Evolutionary conservation across 208 protist genomes (phyloP).

Genomic region (Trypanosomatidae sp.): DNA sequence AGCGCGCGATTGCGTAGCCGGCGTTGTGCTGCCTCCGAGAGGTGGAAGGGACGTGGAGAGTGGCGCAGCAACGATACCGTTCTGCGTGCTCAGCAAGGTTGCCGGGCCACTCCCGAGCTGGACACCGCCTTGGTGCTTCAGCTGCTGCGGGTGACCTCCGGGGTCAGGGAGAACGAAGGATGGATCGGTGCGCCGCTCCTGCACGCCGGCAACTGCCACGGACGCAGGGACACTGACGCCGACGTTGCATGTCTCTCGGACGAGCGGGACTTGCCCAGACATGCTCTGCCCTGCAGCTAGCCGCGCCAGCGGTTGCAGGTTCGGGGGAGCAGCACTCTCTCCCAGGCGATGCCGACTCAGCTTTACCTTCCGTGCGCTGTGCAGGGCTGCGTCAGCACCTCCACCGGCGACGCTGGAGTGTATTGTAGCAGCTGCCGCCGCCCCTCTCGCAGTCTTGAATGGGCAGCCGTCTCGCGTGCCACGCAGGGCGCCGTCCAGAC

Average conservation of each 20-base stretch:
- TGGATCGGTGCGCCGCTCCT: neutral
- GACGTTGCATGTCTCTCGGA: neutral
- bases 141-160: neutral
- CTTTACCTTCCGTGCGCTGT: neutral
- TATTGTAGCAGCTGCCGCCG: neutral
- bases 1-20: neutral
- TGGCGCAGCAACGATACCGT: neutral
- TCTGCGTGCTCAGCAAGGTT: neutral
- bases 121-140: neutral
- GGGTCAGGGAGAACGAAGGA: neutral
- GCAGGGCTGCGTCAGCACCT: neutral
- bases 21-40: neutral
- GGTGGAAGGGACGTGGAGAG: neutral
- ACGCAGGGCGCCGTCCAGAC: slow-evolving; percentile 4
- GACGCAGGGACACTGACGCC: neutral
- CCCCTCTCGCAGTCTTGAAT: neutral
- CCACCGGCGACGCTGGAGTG: neutral
- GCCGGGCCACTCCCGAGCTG: neutral
- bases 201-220: neutral
- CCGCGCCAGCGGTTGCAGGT: neutral
- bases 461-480: neutral
- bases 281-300: neutral
- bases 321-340: neutral
- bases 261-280: neutral
- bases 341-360: neutral